Evolutionary conservation across 768 basidiomycete species (phyloP), one percentile per base, ranked within the genome.

Genomic region (Naganishia onofrii): DNA sequence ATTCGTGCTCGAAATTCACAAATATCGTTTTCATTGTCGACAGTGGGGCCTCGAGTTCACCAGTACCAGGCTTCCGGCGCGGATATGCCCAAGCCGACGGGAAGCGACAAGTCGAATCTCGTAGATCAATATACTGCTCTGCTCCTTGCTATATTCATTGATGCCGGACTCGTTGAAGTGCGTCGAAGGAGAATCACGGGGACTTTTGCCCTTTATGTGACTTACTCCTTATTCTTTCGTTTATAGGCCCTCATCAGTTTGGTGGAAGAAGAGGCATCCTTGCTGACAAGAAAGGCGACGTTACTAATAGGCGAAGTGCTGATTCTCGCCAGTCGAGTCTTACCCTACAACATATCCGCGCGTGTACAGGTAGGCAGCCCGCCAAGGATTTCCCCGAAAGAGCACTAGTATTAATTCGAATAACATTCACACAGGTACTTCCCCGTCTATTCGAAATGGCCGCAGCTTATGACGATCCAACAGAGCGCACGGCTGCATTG

Each of bases 121-220:
- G 90, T 93, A 1, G 94, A 97, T 75, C 96, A 98, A 76, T 98
- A 93, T 77, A 86, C 93, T 63, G 90, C 90, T 0, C 83, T 99
- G 17, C 83, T 98, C 5, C 84, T 97, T 9, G 84, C 90, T 21
- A 87, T 96, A 2, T 87, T 98, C 69, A 87, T 89, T 3, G 89
- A 92, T 74, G 89, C 92, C 17, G 96, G 95, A 26, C 82, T 99
- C 0, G 82, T 93, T 54, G 93, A 97, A 80, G 95, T 94, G 71
- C 71, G 86, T 80, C 21, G 15, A 23, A 28, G 15, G 17, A 8
- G 3, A 38, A 9, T 44, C 44, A 3, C 23, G 0, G 15, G 6
- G 28, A 0, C 38, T 15, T 52, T 46, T 29, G 9, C 23, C 52
- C 29, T 42, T n/a, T n/a, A 26, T 51, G 6, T 55, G 12, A 29